Base-by-base conservation (phyloP, 192 early-diverging fungal species). In the Pilaira anomala region DNA sequence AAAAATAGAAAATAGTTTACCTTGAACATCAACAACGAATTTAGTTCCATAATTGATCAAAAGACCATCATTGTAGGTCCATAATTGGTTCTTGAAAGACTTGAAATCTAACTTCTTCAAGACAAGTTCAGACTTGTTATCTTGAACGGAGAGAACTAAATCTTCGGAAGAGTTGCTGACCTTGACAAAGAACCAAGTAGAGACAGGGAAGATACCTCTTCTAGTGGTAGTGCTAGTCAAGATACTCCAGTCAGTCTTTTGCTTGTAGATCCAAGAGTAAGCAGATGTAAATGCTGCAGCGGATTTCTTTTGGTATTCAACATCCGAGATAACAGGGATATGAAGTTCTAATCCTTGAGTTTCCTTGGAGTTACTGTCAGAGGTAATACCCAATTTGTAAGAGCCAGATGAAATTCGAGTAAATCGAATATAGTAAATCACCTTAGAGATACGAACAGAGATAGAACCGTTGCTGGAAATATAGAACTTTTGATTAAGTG, bases 151-250 rank as follows among this genome's bases (percentile, higher is more conserved):
- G 12, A 69, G 44, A 30, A 69, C 67, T n/a, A 49, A 61, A 39
- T 62, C 29, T 3, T 69, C 67, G 7, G 42, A 16, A 14, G 19
- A 51, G 28, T 55, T 36, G 2, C 30, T 26, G 24, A 63, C 49
- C 52, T 69, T 69, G 60, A 69, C 56, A 48, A 67, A 67, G 66
- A 67, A 67, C 56, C 59, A 51, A 28, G 62, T 39, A n/a, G 56
- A 48, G 3, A 22, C 50, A 13, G 66, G 66, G 66, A 67, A 67
- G 7, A 59, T n/a, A 39, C 54, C 66, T 36, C 45, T 36, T 12
- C 70, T 63, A 14, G 41, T 45, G n/a, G 53, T 55, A 11, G 48
- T 68, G 18, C 50, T 69, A 12, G 45, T 60, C 16, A 58, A 44
- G 24, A 42, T 45, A 41, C 40, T 62, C 22, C 53, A 39, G 9